A percentile compares a stretch with the other conserved stretches of the same genome.
phyloP scores from a whole-genome alignment of 768 basidiomycete species.

The Austroboletus eburneus region DNA sequence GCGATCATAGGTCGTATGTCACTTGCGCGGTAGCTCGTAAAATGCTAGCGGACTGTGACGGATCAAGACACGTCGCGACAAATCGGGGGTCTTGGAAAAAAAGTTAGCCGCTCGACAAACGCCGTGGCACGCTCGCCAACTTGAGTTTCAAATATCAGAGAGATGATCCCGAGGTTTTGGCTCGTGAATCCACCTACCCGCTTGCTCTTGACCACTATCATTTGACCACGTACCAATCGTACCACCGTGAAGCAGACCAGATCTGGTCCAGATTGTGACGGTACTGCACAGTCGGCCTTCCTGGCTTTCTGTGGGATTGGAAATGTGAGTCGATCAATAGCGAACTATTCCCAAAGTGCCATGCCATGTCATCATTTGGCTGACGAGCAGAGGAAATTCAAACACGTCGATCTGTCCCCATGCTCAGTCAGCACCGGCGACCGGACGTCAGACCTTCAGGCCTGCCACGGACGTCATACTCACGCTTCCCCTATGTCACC shows the following conservation, averaged over 20 bases:
- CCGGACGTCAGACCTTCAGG: too few relatives aligned
- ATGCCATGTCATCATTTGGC: conserved; percentile 4
- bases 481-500: conserved; percentile 6
- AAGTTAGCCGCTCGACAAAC: conserved; percentile 6
- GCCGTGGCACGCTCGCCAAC: conserved; percentile 5
- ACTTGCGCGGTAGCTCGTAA: conserved; percentile 1
- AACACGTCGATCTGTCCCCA: too few relatives aligned
- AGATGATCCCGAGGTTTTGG: conserved; percentile 17
- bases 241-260: conserved; percentile 1
- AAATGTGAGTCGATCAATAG: conserved; percentile 20
- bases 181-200: conserved; percentile 1
- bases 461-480: conserved; percentile 2
- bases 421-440: too few relatives aligned
- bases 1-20: conserved; percentile 15
- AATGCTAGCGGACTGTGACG: neutral
- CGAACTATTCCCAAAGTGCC: conserved; percentile 2
- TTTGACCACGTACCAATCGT: conserved; percentile 1
- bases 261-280: conserved; percentile 9
- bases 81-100: conserved; percentile 12
- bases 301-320: conserved; percentile 14
- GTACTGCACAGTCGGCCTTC: conserved; percentile 1
- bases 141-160: conserved; percentile 17
- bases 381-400: neutral
- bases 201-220: neutral
- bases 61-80: conserved; percentile 14